These are phyloP conservation scores for Cucumis melo DNA, from an alignment of 306 rosid species.

Conservation along the genomic window DNA sequence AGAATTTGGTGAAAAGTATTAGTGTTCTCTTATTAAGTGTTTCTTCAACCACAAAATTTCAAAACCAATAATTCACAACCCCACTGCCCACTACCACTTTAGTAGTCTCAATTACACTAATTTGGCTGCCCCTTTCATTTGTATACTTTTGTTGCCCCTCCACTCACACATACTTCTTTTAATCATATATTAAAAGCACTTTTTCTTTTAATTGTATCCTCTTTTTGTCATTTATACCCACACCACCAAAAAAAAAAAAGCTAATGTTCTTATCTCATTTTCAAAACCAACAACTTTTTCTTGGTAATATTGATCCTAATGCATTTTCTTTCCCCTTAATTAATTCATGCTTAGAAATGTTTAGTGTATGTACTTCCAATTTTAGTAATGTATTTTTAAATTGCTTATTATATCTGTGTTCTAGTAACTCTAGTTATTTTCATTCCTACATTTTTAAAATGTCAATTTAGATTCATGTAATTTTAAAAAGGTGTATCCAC, in stretches of 20 bases:
- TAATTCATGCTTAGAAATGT: too few species aligned
- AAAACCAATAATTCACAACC: background rate
- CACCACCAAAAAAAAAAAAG: background rate
- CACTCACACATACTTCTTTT: background rate
- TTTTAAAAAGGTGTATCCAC: too few species aligned
- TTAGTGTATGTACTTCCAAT: too few species aligned
- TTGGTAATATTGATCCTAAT: background rate
- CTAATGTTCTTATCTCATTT: background rate
- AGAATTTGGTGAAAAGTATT: background rate
- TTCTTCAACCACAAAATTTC: too few species aligned
- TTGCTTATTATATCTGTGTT: too few species aligned
- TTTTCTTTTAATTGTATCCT: background rate
- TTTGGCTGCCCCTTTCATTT: background rate
- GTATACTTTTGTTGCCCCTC: background rate
- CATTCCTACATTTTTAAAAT: too few species aligned
- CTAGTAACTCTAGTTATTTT: too few species aligned
- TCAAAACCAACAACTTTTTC: background rate
- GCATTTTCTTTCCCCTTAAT: too few species aligned
- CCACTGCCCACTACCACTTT: background rate
- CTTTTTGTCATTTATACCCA: background rate
- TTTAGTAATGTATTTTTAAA: too few species aligned
- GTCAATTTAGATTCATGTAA: too few species aligned
- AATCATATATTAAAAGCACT: background rate
- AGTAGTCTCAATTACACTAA: background rate
- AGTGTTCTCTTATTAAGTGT: background rate